Conservation (phyloP, 1,284 basidiomycete genomes). For the Irpex sp. region DNA sequence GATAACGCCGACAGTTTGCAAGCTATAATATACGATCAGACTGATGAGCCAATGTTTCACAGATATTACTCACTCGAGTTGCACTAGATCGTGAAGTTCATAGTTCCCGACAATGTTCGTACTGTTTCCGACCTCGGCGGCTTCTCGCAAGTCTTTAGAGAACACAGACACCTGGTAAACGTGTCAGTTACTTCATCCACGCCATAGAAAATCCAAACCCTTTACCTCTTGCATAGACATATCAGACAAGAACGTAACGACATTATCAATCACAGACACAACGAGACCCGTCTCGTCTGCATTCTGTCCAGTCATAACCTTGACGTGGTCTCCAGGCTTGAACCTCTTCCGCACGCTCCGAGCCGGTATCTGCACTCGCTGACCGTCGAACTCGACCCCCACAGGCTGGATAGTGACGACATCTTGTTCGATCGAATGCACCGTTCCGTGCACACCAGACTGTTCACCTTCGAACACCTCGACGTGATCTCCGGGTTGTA, state of each 20-base stretch:
- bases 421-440: constrained; percentile 87
- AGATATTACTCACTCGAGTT: constrained; percentile 78
- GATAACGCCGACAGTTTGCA: constrained; percentile 94
- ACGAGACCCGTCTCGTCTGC: constrained; percentile 95
- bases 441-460: constrained; percentile 87
- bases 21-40: constrained; percentile 38
- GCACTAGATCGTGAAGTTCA: constrained; percentile 94
- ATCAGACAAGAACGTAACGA: constrained; percentile 97
- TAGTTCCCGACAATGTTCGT: constrained; percentile 91
- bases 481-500: constrained; percentile 97
- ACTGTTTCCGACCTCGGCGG: constrained; percentile 91
- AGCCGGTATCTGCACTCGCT: constrained; percentile 85
- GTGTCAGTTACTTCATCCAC: neutral
- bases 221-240: constrained; percentile 88
- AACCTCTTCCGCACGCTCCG: constrained; percentile 92
- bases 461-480: constrained; percentile 98
- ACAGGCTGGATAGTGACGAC: constrained; percentile 83
- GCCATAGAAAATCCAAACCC: neutral
- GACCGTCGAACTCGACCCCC: constrained; percentile 80
- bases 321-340: constrained; percentile 97
- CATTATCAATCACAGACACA: constrained; percentile 85
- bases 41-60: neutral
- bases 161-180: constrained; percentile 85
- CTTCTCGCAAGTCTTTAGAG: constrained; percentile 95
- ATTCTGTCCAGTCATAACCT: constrained; percentile 95